phyloP scores from a whole-genome alignment of 345 rosid genomes.

The Populus pruinosa region DNA sequence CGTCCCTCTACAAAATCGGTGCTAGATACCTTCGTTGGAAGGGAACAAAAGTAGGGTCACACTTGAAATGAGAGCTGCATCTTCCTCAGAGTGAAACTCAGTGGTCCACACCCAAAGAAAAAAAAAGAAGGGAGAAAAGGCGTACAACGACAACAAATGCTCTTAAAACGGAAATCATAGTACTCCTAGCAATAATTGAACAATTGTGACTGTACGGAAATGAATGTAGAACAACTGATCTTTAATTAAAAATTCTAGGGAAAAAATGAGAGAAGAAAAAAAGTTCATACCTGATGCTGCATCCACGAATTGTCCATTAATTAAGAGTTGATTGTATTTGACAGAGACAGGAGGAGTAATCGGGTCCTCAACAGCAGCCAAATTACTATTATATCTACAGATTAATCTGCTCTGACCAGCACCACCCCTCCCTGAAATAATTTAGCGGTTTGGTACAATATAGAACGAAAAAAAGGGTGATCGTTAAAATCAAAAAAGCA shows the following conservation, averaged over 20 bases:
- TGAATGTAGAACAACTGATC: background rate
- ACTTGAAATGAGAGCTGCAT: too few relatives aligned
- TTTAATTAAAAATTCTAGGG: background rate
- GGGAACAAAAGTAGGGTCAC: too few relatives aligned
- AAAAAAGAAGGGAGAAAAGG: too few relatives aligned
- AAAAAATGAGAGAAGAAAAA: background rate
- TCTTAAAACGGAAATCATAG: too few relatives aligned
- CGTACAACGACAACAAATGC: too few relatives aligned
- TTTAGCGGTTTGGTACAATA: background rate
- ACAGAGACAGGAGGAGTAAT: constrained; percentile 61
- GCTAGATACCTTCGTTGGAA: too few relatives aligned
- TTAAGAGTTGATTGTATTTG: constrained; percentile 56
- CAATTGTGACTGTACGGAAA: background rate
- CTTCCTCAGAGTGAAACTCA: too few relatives aligned
- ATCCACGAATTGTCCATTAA: constrained; percentile 74
- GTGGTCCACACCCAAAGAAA: too few relatives aligned
- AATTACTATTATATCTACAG: constrained; percentile 45
- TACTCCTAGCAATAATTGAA: background rate
- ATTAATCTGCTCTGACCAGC: constrained; percentile 36
- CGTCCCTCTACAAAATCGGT: too few relatives aligned
- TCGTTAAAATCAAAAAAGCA: background rate
- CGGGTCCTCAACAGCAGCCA: constrained; percentile 57
- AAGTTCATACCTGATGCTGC: constrained; percentile 80
- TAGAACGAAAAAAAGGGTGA: background rate
- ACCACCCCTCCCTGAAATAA: constrained; percentile 44